phyloP scores from a whole-genome alignment of 345 rosid species.

The Erucastrum elatum region DNA sequence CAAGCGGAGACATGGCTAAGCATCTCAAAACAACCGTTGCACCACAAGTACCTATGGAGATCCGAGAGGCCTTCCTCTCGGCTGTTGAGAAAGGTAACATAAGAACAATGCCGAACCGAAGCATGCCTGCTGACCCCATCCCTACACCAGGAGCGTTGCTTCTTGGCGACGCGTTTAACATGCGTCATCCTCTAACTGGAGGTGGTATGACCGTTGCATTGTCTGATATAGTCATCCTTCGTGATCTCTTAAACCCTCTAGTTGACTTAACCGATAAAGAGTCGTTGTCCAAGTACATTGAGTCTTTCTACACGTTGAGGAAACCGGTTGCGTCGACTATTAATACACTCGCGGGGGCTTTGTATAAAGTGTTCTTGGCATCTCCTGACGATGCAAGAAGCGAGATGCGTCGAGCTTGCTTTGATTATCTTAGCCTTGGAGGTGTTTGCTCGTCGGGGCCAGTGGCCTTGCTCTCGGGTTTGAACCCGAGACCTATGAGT shows the following conservation, averaged over 20 bases:
- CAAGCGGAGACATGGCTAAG: constrained; percentile 51
- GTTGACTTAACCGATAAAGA: constrained; percentile 43
- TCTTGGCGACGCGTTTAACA: constrained; percentile 56
- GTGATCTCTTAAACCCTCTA: constrained; percentile 45
- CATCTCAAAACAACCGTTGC: constrained; percentile 45
- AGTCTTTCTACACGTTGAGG: constrained; percentile 60
- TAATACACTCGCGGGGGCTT: constrained; percentile 57
- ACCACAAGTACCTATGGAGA: constrained; percentile 46
- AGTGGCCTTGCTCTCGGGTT: constrained; percentile 54
- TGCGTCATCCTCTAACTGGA: constrained; percentile 61
- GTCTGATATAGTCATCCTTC: constrained; percentile 53
- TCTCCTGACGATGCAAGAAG: constrained; percentile 52
- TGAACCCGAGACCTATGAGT: constrained; percentile 52
- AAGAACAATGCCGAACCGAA: constrained; percentile 57
- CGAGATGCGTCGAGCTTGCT: constrained; percentile 59
- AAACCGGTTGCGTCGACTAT: constrained; percentile 66
- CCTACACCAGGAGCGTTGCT: constrained; percentile 54
- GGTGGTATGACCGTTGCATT: constrained; percentile 63
- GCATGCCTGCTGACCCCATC: constrained; percentile 60
- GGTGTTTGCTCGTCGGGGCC: constrained; percentile 54
- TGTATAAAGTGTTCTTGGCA: constrained; percentile 53
- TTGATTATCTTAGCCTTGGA: constrained; percentile 59
- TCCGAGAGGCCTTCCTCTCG: constrained; percentile 43
- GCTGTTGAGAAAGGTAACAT: constrained; percentile 53
- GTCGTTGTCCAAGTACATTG: constrained; percentile 43